phyloP scores from a whole-genome alignment of 2,329 filamentous ascomycete genomes.

The Venturia pyrina region DNA sequence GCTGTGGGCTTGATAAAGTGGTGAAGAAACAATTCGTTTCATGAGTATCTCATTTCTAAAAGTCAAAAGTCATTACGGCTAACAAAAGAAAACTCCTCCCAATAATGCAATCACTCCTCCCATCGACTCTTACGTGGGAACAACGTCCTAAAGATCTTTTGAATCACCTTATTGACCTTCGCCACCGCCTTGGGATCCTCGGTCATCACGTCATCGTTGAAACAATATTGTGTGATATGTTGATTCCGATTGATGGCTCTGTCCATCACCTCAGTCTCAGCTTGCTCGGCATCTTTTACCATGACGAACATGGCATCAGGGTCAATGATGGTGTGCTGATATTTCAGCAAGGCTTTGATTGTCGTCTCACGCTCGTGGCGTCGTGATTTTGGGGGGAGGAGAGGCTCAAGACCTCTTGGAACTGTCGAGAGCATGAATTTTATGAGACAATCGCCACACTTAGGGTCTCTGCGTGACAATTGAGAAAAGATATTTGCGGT shows the following conservation, averaged over 20 bases:
- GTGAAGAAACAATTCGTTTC: too few species aligned
- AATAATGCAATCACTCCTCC: conserved; percentile 13
- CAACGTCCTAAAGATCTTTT: conserved; percentile 25
- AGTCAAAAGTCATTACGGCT: background rate
- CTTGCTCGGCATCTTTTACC: conserved; percentile 36
- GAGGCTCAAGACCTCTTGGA: conserved; percentile 26
- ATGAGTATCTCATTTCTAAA: too few species aligned
- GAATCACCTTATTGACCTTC: conserved; percentile 27
- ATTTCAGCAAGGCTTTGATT: conserved; percentile 31
- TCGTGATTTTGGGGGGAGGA: conserved; percentile 26
- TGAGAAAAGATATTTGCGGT: conserved; percentile 31
- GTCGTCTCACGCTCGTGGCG: conserved; percentile 24
- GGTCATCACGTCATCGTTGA: conserved; percentile 35
- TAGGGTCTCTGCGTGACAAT: conserved; percentile 27
- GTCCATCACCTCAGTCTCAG: conserved; percentile 28
- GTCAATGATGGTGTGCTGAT: conserved; percentile 32
- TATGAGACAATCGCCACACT: conserved; percentile 33
- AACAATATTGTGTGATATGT: conserved; percentile 30
- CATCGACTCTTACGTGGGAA: conserved; percentile 18
- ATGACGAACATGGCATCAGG: conserved; percentile 33
- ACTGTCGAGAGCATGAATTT: conserved; percentile 30
- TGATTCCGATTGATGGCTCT: conserved; percentile 25
- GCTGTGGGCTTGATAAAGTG: too few species aligned
- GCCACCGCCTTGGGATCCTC: conserved; percentile 26
- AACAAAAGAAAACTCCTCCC: background rate